phyloP scores from a whole-genome alignment of 495 filamentous ascomycete genomes.

The Penicillium taxi region DNA sequence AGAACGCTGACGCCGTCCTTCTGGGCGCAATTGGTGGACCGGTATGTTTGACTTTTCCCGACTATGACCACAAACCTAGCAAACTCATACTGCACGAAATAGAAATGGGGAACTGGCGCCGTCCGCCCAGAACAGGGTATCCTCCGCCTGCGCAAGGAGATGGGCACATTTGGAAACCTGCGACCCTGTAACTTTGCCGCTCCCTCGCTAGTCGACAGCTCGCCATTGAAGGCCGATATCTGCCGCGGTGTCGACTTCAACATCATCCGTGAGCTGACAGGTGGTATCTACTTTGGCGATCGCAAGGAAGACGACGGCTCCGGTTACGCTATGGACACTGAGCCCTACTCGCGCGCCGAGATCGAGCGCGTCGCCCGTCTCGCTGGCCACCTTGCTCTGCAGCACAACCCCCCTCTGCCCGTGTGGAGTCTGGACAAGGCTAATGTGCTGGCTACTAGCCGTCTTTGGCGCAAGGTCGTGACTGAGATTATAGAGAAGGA shows the following conservation, averaged over 20 bases:
- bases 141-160: slow-evolving; percentile 86
- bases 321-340: slow-evolving; percentile 77
- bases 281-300: slow-evolving; percentile 95
- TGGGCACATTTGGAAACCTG: slow-evolving; percentile 93
- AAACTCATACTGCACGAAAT: neutral
- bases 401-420: slow-evolving; percentile 67
- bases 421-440: slow-evolving; percentile 95
- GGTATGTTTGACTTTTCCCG: slow-evolving; percentile 34
- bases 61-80: neutral
- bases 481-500: slow-evolving; percentile 70
- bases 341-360: slow-evolving; percentile 80
- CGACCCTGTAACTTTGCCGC: slow-evolving; percentile 96
- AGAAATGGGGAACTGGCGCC: slow-evolving; percentile 89
- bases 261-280: slow-evolving; percentile 89
- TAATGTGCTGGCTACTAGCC: slow-evolving; percentile 85
- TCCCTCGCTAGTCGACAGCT: slow-evolving; percentile 75
- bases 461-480: slow-evolving; percentile 86
- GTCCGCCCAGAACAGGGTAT: slow-evolving; percentile 94
- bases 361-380: slow-evolving; percentile 85
- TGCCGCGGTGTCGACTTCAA: slow-evolving; percentile 88
- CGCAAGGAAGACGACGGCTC: slow-evolving; percentile 72
- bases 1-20: slow-evolving; percentile 83
- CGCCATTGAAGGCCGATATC: slow-evolving; percentile 79
- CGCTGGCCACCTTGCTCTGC: slow-evolving; percentile 73
- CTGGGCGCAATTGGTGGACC: slow-evolving; percentile 94